phyloP scores from a whole-genome alignment of 2,329 filamentous ascomycete species.

The Aureobasidium sp. region DNA sequence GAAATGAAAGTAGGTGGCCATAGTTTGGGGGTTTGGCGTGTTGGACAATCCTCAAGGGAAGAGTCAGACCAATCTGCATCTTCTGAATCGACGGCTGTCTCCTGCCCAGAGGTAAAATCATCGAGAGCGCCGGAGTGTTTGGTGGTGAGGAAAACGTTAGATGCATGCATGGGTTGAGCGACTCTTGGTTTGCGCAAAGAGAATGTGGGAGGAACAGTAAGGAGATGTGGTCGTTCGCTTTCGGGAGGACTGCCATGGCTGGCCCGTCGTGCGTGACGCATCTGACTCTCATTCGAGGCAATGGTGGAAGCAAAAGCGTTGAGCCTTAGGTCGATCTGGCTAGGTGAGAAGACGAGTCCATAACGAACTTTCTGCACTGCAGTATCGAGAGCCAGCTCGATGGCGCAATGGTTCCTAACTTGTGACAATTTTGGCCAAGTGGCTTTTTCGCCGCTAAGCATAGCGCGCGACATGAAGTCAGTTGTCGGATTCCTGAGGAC shows the following conservation, averaged over 20 bases:
- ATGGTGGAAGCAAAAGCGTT: conserved; percentile 17
- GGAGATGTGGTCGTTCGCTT: neutral
- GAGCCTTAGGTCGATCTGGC: conserved; percentile 52
- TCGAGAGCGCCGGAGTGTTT: neutral
- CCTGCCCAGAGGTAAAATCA: conserved; percentile 11
- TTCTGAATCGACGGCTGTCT: conserved; percentile 20
- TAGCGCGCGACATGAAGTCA: conserved; percentile 78
- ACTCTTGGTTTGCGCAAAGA: conserved; percentile 1
- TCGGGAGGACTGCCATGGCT: conserved; percentile 10
- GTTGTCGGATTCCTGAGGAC: conserved; percentile 77
- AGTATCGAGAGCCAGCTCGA: conserved; percentile 75
- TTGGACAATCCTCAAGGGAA: conserved; percentile 22
- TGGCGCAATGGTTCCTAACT: conserved; percentile 78
- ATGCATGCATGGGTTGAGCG: neutral
- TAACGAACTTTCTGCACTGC: conserved; percentile 64
- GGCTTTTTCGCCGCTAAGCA: conserved; percentile 70
- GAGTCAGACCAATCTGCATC: conserved; percentile 28
- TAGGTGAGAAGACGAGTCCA: conserved; percentile 61
- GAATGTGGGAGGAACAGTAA: neutral
- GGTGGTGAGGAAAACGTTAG: neutral
- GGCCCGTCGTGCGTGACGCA: neutral
- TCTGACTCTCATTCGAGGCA: neutral
- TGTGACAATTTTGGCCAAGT: conserved; percentile 87
- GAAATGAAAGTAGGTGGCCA: conserved; percentile 24
- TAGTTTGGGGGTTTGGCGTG: conserved; percentile 20